These are phyloP conservation scores for Metschnikowia lachancei DNA, from an alignment of 805 yeast genomes.

Conservation along the genomic window DNA sequence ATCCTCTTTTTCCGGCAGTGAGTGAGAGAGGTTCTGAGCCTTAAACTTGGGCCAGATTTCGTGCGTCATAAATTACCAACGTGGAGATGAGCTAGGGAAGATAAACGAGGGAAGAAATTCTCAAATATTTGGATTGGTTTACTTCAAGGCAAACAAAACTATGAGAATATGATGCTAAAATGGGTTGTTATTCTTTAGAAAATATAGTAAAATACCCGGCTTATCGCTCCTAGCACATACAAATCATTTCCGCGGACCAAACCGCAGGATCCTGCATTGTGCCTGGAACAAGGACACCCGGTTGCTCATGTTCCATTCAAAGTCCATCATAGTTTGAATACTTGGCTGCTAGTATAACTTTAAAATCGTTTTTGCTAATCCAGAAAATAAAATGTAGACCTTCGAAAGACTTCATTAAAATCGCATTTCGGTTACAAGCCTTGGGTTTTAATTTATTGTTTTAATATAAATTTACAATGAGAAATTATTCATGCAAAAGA, in stretches of 20 bases:
- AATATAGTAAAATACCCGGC: background rate
- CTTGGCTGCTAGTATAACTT: too few species aligned
- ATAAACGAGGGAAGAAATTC: background rate
- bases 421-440: too few species aligned
- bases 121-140: background rate
- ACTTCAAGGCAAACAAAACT: background rate
- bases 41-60: constrained; percentile 27
- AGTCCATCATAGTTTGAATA: too few species aligned
- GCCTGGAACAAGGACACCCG: background rate
- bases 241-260: too few species aligned
- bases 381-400: too few species aligned
- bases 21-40: constrained; percentile 17
- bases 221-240: background rate
- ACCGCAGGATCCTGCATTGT: background rate
- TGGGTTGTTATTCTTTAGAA: background rate
- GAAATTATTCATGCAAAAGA: too few species aligned
- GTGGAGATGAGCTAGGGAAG: background rate
- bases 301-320: too few species aligned
- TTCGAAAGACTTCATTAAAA: too few species aligned
- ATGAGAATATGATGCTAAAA: background rate
- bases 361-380: too few species aligned
- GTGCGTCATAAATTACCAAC: constrained; percentile 4
- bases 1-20: constrained; percentile 15
- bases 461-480: too few species aligned
- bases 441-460: too few species aligned